These are phyloP conservation scores for Mariannaea elegans DNA, from an alignment of 2,329 filamentous ascomycete species.

Conservation along the genomic window DNA sequence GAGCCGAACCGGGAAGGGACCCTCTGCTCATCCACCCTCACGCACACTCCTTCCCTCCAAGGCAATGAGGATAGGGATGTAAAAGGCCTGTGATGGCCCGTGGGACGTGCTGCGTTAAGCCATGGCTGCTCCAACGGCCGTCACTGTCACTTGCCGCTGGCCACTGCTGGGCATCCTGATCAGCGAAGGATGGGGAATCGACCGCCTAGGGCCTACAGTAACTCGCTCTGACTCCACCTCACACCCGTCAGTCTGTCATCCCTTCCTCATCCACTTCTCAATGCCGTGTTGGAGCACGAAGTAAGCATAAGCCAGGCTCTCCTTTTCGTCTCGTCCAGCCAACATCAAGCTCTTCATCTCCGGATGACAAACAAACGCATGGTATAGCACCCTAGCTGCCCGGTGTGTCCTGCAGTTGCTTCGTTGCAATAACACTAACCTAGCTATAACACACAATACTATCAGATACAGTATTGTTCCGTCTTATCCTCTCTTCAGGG, in stretches of 20 bases:
- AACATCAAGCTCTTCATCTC: slow-evolving; percentile 37
- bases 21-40: slow-evolving; percentile 21
- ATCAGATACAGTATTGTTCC: slow-evolving; percentile 29
- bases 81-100: slow-evolving; percentile 25
- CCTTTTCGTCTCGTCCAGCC: slow-evolving; percentile 30
- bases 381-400: background rate
- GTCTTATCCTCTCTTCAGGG: slow-evolving; percentile 29
- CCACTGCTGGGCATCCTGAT: slow-evolving; percentile 28
- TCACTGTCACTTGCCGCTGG: slow-evolving; percentile 19
- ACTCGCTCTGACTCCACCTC: slow-evolving; percentile 33
- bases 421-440: slow-evolving; percentile 11
- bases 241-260: slow-evolving; percentile 32
- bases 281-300: slow-evolving; percentile 34
- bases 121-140: slow-evolving; percentile 23
- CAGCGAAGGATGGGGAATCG: slow-evolving; percentile 28
- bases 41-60: slow-evolving; percentile 20
- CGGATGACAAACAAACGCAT: slow-evolving; percentile 21
- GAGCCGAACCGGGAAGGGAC: slow-evolving; percentile 25
- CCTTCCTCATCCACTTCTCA: slow-evolving; percentile 26
- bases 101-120: slow-evolving; percentile 34
- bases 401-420: slow-evolving; percentile 11
- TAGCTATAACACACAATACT: slow-evolving; percentile 16
- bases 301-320: slow-evolving; percentile 42
- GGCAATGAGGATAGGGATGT: slow-evolving; percentile 16
- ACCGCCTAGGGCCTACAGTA: slow-evolving; percentile 16